Base-by-base conservation (phyloP, 2,329 filamentous ascomycete genomes). In the Trichoderma brevicompactum region DNA sequence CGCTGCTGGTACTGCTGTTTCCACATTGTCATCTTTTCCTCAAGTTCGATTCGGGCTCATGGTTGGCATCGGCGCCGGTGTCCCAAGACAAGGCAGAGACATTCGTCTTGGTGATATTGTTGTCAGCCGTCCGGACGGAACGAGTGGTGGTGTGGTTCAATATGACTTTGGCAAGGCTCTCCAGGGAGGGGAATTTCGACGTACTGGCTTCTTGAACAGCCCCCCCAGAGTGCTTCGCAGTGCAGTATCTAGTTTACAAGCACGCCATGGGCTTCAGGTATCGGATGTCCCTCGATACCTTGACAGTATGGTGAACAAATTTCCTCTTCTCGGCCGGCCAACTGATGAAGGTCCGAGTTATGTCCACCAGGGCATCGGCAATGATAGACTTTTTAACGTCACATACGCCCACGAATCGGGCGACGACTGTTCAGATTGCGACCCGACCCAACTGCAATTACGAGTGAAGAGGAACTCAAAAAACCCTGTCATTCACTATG, bases 101-200 rank as follows among this genome's bases (percentile, higher is more conserved):
- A 67, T 74, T 15, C 72, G 72, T 0, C 68, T 75, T 0, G 72
- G 74, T 1, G 74, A 74, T 13, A 15, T 49, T 15, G 32, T 75
- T 2, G 70, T 75, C 0, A 72, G 73, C 53, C 62, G 68, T 1
- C 71, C 72, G 0, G n/a, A 68, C 2, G 68, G 63, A 5, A 60
- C 13, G 0, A 69, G 7, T 0, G 68, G 71, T 0, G 72, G 74
- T 0, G 70, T 73, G 0, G 19, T 68, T 0, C 70, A 75, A 28
- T 72, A 73, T 13, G 70, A 74, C 28, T 19, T 71, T 1, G 65
- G 63, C 0, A 74, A 74, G 19, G 66, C 65, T 1, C 63, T 48
- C 5, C 2, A 53, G 0, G 38, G 53, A 13, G 23, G 56, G 0
- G 15, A 12, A 2, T 69, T 43, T 41, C 60, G 69, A 36, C 68